phyloP scores from a whole-genome alignment of 2,329 filamentous ascomycete species.

The Aspergillus persii region DNA sequence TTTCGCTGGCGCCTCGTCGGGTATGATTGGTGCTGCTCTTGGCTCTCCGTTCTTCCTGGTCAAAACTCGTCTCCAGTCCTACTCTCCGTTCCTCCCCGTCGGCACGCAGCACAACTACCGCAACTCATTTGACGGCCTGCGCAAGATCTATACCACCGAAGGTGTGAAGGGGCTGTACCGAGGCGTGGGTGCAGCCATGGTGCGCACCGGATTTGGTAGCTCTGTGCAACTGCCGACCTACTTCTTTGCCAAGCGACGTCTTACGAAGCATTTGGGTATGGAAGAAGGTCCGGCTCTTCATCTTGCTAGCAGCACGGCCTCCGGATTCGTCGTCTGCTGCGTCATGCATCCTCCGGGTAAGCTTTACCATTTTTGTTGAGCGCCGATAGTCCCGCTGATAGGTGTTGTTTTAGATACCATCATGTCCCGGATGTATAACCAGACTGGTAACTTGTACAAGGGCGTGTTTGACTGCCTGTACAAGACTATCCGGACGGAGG shows the following conservation, averaged over 20 bases:
- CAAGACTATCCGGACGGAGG: constrained; percentile 90
- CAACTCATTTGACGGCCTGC: constrained; percentile 79
- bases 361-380: constrained; percentile 23
- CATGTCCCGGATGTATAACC: constrained; percentile 99
- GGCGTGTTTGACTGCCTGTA: constrained; percentile 88
- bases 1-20: constrained; percentile 83
- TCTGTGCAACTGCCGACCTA: constrained; percentile 96
- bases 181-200: constrained; percentile 89
- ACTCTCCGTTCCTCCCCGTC: constrained; percentile 85
- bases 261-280: constrained; percentile 81
- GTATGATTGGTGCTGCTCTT: constrained; percentile 85
- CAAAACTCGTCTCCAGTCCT: constrained; percentile 94
- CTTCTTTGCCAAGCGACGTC: constrained; percentile 88
- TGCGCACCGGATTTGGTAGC: constrained; percentile 91
- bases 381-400: neutral
- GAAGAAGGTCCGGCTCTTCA: constrained; percentile 87
- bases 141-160: constrained; percentile 73
- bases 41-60: constrained; percentile 97
- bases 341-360: constrained; percentile 95
- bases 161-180: constrained; percentile 81
- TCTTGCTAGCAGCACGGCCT: constrained; percentile 80
- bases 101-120: constrained; percentile 95
- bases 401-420: constrained; percentile 67
- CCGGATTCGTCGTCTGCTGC: constrained; percentile 93
- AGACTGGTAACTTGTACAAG: constrained; percentile 94